Evolutionary conservation across 1,284 basidiomycete species (phyloP).

Genomic region (Melampsora larici-populina): DNA sequence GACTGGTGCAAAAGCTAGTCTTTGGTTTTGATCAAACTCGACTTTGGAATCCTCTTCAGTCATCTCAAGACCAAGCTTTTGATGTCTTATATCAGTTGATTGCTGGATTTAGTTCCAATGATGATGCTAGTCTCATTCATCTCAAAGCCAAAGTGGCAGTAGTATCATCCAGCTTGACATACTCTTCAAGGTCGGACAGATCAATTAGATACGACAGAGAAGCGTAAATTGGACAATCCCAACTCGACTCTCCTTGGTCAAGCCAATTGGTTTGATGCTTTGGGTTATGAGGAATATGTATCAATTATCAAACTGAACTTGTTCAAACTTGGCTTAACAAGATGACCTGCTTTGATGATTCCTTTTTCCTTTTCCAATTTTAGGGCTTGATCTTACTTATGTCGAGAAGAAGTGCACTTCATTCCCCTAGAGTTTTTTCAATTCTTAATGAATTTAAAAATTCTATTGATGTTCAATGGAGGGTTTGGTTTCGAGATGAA

Average conservation of each 20-base stretch:
- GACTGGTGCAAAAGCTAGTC: conserved; percentile 72
- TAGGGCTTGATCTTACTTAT: too few relatives aligned
- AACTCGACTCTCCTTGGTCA: conserved; percentile 9
- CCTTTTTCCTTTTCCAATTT: too few relatives aligned
- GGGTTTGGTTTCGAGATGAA: too few relatives aligned
- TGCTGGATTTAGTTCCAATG: conserved; percentile 69
- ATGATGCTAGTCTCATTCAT: conserved; percentile 71
- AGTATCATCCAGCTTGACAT: conserved; percentile 75
- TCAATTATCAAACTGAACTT: conserved; percentile 81
- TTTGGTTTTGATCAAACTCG: conserved; percentile 84
- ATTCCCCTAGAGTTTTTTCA: too few relatives aligned
- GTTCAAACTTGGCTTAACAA: conserved; percentile 71
- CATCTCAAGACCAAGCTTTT: conserved; percentile 53
- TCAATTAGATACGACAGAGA: conserved; percentile 51
- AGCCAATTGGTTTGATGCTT: conserved; percentile 25
- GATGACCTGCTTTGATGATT: conserved; percentile 68
- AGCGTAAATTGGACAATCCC: conserved; percentile 57
- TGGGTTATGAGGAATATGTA: conserved; percentile 73
- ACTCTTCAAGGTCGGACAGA: conserved; percentile 68
- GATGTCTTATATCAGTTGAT: conserved; percentile 55
- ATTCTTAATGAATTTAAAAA: too few relatives aligned
- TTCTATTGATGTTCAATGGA: too few relatives aligned
- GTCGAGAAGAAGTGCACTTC: too few relatives aligned
- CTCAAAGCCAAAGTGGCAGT: conserved; percentile 56
- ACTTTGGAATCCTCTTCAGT: conserved; percentile 58